These are phyloP conservation scores for Myriosclerotinia scirpicola DNA, from an alignment of 2,329 filamentous ascomycete genomes.

Conservation along the genomic window DNA sequence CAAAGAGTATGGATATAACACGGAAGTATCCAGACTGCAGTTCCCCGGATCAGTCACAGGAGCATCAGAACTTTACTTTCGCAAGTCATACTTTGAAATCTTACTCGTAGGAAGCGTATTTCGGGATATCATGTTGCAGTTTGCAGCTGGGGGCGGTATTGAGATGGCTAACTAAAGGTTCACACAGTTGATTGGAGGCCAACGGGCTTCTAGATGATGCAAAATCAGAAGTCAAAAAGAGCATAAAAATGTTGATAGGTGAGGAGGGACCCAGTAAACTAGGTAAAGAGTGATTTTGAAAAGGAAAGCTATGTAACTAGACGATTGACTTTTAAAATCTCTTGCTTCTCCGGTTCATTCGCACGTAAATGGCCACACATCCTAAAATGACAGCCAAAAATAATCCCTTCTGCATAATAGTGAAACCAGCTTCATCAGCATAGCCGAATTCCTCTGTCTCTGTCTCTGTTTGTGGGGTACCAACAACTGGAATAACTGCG, in stretches of 20 bases:
- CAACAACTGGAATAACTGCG: slow-evolving; percentile 31
- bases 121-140: background rate
- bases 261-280: background rate
- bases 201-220: background rate
- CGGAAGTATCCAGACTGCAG: background rate
- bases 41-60: background rate
- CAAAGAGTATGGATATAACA: background rate
- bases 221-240: background rate
- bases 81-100: background rate
- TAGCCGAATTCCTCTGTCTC: slow-evolving; percentile 25
- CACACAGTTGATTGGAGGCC: background rate
- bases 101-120: background rate
- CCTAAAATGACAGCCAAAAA: slow-evolving; percentile 51
- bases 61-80: background rate
- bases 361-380: slow-evolving; percentile 49
- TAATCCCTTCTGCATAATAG: slow-evolving; percentile 51
- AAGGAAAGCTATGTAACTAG: slow-evolving; percentile 29
- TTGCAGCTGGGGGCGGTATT: background rate
- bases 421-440: slow-evolving; percentile 42
- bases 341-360: slow-evolving; percentile 42
- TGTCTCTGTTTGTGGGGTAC: slow-evolving; percentile 5
- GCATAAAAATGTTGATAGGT: background rate
- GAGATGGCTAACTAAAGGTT: background rate
- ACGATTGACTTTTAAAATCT: slow-evolving; percentile 38
- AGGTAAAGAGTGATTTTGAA: slow-evolving; percentile 1